These are phyloP conservation scores for Trichoderma asperellum DNA, from an alignment of 2,329 filamentous ascomycete genomes.

Conservation along the genomic window DNA sequence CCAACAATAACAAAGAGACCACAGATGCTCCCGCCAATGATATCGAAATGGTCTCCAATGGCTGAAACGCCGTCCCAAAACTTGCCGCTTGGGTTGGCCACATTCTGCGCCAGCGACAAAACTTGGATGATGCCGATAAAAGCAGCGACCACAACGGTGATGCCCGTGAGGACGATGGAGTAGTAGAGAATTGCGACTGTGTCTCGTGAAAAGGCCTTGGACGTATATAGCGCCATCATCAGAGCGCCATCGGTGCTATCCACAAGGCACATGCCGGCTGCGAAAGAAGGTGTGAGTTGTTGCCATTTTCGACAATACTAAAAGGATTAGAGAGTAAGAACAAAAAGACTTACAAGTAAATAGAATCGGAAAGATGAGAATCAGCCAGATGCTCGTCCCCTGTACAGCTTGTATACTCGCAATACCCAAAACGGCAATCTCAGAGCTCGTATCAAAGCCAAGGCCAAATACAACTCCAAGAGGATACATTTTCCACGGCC, in stretches of 20 bases:
- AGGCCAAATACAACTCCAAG: constrained; percentile 86
- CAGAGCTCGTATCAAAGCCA: constrained; percentile 93
- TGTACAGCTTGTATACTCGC: constrained; percentile 82
- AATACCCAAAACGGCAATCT: constrained; percentile 90
- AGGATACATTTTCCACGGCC: constrained; percentile 95
- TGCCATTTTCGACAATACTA: neutral
- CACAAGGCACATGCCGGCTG: constrained; percentile 92
- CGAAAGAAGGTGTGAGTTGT: neutral
- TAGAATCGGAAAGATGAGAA: constrained; percentile 84
- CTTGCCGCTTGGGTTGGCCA: constrained; percentile 70
- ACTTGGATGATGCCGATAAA: constrained; percentile 87
- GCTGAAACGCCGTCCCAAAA: constrained; percentile 89
- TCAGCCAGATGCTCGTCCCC: constrained; percentile 91
- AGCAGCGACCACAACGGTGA: constrained; percentile 82
- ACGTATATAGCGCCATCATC: constrained; percentile 93
- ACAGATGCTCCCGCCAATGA: constrained; percentile 85
- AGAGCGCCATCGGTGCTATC: constrained; percentile 92
- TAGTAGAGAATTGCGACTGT: constrained; percentile 92
- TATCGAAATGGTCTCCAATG: constrained; percentile 79
- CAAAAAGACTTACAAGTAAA: constrained; percentile 70
- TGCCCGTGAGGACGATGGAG: constrained; percentile 80
- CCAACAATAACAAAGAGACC: constrained; percentile 82
- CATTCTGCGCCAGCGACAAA: constrained; percentile 75
- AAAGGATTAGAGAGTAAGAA: neutral
- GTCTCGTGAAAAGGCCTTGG: constrained; percentile 75